Conservation (phyloP, 1,284 basidiomycete species). For the Trichosporon sp. region DNA sequence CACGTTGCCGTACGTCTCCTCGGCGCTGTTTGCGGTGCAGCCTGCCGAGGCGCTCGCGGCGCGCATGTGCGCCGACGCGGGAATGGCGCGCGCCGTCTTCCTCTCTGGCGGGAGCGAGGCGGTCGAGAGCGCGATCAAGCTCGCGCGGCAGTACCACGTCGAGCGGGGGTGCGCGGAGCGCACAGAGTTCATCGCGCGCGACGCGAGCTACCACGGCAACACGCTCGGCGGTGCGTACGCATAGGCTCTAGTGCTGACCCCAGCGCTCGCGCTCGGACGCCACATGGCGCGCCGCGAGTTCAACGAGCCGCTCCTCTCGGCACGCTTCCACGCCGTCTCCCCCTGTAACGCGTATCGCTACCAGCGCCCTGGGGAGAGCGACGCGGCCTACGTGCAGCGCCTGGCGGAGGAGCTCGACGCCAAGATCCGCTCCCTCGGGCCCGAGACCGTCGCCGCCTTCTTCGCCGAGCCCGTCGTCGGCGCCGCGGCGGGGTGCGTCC, state of each 20-base stretch:
- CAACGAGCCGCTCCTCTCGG: constrained; percentile 26
- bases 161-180: constrained; percentile 66
- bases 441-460: constrained; percentile 60
- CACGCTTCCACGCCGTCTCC: constrained; percentile 26
- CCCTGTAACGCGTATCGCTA: constrained; percentile 80
- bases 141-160: constrained; percentile 57
- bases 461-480: constrained; percentile 58
- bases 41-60: constrained; percentile 37
- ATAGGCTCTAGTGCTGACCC: neutral
- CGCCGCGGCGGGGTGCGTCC: constrained; percentile 62
- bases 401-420: constrained; percentile 71
- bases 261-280: constrained; percentile 18
- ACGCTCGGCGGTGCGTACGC: constrained; percentile 55
- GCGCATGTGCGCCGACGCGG: constrained; percentile 60
- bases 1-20: constrained; percentile 54
- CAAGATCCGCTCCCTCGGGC: constrained; percentile 72
- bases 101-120: constrained; percentile 19
- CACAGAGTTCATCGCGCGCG: constrained; percentile 70
- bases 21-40: constrained; percentile 24
- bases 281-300: constrained; percentile 46
- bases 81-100: constrained; percentile 33
- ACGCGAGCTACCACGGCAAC: constrained; percentile 79
- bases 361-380: constrained; percentile 62
- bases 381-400: constrained; percentile 69
- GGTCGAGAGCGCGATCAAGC: constrained; percentile 20